A percentile compares a stretch with the other conserved stretches of the same genome.
Evolutionary conservation across 441 rosid genomes (phyloP).

Genomic region (Manihot esculenta): DNA sequence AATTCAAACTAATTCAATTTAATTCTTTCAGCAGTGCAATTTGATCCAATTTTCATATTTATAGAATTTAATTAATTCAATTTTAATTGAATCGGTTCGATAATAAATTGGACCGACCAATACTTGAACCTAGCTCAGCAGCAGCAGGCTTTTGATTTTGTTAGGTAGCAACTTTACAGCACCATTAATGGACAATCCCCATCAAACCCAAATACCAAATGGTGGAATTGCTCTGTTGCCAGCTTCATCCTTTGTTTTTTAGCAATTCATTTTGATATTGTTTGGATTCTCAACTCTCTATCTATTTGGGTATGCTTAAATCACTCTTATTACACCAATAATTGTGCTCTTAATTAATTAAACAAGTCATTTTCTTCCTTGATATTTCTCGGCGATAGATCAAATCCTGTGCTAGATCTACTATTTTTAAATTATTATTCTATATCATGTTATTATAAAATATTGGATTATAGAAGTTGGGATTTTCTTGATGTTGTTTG

Average conservation of each 20-base stretch:
- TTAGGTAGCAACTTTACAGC: conserved; percentile 16
- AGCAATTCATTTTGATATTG: neutral
- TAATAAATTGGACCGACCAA: no score
- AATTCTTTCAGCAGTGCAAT: no score
- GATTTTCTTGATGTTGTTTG: conserved; percentile 4
- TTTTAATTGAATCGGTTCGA: no score
- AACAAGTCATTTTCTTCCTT: conserved; percentile 13
- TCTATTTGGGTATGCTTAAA: neutral
- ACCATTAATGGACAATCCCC: conserved; percentile 3
- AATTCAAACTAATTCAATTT: no score
- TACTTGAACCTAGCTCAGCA: no score
- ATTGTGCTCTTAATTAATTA: neutral
- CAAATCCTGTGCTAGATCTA: conserved; percentile 15
- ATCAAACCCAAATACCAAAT: neutral
- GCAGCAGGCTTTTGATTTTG: neutral
- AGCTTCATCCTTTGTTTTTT: neutral
- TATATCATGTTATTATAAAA: neutral
- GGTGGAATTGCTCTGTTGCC: neutral
- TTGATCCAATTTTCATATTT: no score
- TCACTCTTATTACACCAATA: conserved; percentile 2
- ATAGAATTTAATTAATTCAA: no score
- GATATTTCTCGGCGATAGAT: conserved; percentile 12
- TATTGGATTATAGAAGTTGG: neutral
- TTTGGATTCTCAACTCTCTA: neutral
- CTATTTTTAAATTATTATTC: neutral